A percentile compares a stretch with the other conserved stretches of the same genome.
Conservation (phyloP, 116 monocot species). For the Phalaenopsis hybrid region DNA sequence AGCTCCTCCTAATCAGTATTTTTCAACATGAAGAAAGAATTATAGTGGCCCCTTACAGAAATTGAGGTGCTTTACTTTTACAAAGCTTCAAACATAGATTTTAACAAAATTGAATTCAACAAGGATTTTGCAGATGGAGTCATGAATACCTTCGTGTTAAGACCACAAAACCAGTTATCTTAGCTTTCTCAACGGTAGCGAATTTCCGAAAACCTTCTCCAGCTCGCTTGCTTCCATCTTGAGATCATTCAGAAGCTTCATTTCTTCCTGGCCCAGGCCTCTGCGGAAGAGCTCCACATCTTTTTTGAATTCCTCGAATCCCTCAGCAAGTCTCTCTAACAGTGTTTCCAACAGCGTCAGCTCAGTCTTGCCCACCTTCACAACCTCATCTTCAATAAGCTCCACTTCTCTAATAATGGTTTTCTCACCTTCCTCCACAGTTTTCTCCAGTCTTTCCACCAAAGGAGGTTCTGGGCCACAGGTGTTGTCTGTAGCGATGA, state of each 20-base stretch:
- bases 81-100: no score
- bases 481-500: constrained; percentile 77
- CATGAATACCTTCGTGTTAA: no score
- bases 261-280: constrained; percentile 74
- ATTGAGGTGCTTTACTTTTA: no score
- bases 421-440: constrained; percentile 83
- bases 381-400: constrained; percentile 66
- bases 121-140: no score
- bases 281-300: constrained; percentile 33
- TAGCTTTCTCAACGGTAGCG: constrained; percentile 71
- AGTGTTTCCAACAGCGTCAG: constrained; percentile 46
- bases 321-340: constrained; percentile 48
- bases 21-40: no score
- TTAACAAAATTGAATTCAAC: no score
- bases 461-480: constrained; percentile 90
- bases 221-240: constrained; percentile 81
- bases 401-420: constrained; percentile 75
- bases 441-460: constrained; percentile 79
- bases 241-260: constrained; percentile 69
- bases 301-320: constrained; percentile 39
- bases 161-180: constrained; percentile 24
- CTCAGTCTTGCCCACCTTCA: constrained; percentile 55
- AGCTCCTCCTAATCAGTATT: no score
- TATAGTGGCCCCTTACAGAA: no score
- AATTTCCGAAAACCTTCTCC: constrained; percentile 63